A percentile compares a stretch with the other conserved stretches of the same genome.
These are phyloP conservation scores for Thecaphora thlaspeos DNA, from an alignment of 1,284 basidiomycete genomes.

Conservation along the genomic window DNA sequence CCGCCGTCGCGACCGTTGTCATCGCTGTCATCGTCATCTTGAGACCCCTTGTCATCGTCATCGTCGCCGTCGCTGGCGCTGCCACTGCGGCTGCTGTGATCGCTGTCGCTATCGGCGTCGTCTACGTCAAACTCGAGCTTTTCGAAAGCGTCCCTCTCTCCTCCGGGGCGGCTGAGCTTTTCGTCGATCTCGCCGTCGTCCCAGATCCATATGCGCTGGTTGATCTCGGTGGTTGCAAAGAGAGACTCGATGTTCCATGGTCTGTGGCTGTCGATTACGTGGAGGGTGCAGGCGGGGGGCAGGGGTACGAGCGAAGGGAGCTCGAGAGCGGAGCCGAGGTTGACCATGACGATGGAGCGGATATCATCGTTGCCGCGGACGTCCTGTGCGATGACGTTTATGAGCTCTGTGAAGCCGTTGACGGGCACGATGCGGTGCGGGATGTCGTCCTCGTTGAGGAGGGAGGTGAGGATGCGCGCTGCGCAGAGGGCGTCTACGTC, in stretches of 20 bases:
- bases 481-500: constrained; percentile 89
- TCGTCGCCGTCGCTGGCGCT: constrained; percentile 48
- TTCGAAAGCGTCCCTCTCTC: constrained; percentile 48
- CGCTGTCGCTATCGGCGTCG: constrained; percentile 64
- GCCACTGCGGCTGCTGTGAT: constrained; percentile 61
- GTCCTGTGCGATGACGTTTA: constrained; percentile 12
- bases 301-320: constrained; percentile 63
- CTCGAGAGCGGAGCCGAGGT: constrained; percentile 86
- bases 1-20: constrained; percentile 7
- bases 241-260: constrained; percentile 87
- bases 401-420: constrained; percentile 66
- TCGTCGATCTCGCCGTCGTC: constrained; percentile 52
- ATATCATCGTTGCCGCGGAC: constrained; percentile 64
- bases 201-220: constrained; percentile 49
- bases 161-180: constrained; percentile 22
- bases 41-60: constrained; percentile 54
- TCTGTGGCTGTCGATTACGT: constrained; percentile 90
- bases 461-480: constrained; percentile 79
- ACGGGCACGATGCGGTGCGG: constrained; percentile 89
- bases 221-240: constrained; percentile 66
- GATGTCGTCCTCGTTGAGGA: constrained; percentile 91
- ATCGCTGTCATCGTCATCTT: constrained; percentile 54
- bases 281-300: constrained; percentile 64
- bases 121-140: constrained; percentile 50
- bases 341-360: constrained; percentile 85